phyloP scores from a whole-genome alignment of 106 monocot genomes.

The Apostasia shenzhenica region DNA sequence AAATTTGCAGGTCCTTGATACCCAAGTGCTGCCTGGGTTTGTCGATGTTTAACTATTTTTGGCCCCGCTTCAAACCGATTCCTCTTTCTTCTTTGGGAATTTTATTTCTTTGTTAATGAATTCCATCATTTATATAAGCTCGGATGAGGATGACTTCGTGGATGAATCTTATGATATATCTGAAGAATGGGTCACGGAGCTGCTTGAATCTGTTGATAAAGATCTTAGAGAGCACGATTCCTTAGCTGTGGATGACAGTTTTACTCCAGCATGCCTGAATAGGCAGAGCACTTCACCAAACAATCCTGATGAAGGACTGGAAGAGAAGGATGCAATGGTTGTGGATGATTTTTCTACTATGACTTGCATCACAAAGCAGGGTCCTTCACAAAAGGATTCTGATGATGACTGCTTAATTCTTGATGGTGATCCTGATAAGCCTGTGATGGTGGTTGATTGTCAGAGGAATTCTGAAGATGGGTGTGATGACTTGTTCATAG shows the following conservation, averaged over 20 bases:
- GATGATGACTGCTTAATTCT: slow-evolving; percentile 48
- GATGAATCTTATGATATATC: slow-evolving; percentile 1
- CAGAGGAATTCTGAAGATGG: slow-evolving; percentile 6
- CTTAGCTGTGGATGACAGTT: too few relatives aligned
- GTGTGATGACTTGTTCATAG: slow-evolving; percentile 35
- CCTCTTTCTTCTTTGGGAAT: slow-evolving; percentile 1
- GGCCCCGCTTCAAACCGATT: not conserved
- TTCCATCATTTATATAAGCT: slow-evolving; percentile 10
- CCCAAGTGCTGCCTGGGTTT: not conserved
- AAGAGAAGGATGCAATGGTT: slow-evolving; percentile 10
- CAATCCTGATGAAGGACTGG: not conserved
- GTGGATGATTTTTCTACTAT: slow-evolving; percentile 2
- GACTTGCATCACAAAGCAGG: not conserved
- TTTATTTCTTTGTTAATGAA: not conserved
- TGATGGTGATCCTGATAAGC: slow-evolving; percentile 44
- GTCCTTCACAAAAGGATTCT: not conserved
- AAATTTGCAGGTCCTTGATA: too few relatives aligned
- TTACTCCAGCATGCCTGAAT: too few relatives aligned
- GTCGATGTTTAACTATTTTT: not conserved
- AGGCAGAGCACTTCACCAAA: too few relatives aligned
- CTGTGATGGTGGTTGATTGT: slow-evolving; percentile 6
- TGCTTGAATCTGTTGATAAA: slow-evolving; percentile 2
- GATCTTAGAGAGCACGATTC: not conserved
- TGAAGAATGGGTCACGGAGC: slow-evolving; percentile 3
- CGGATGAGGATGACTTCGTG: slow-evolving; percentile 6